phyloP scores from a whole-genome alignment of 2,329 filamentous ascomycete species.

The Annulohypoxylon truncatum region DNA sequence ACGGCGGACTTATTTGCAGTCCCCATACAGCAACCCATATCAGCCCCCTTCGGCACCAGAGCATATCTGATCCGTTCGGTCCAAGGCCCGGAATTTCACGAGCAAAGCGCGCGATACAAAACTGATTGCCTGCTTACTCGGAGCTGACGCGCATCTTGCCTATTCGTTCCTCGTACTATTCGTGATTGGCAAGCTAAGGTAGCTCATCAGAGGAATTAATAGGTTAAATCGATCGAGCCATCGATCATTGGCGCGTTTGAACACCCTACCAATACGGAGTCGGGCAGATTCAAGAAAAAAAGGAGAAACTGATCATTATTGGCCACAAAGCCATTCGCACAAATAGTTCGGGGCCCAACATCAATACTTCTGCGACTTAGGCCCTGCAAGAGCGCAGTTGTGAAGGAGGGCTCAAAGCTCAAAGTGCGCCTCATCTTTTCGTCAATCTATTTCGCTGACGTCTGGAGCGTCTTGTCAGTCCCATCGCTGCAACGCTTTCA shows the following conservation, averaged over 20 bases:
- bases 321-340: slow-evolving; percentile 29
- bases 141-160: slow-evolving; percentile 34
- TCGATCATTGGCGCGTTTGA: slow-evolving; percentile 40
- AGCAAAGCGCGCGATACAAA: slow-evolving; percentile 18
- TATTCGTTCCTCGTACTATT: slow-evolving; percentile 30
- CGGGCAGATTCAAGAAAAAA: slow-evolving; percentile 36
- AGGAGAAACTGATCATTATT: slow-evolving; percentile 25
- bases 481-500: slow-evolving; percentile 42
- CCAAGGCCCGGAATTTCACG: slow-evolving; percentile 29
- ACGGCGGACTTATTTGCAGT: slow-evolving; percentile 16
- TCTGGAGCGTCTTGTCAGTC: slow-evolving; percentile 41
- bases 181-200: slow-evolving; percentile 38
- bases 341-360: slow-evolving; percentile 39
- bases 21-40: slow-evolving; percentile 17
- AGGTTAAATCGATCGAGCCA: slow-evolving; percentile 38
- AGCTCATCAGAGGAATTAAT: slow-evolving; percentile 38
- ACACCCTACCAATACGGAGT: slow-evolving; percentile 37
- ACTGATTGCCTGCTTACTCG: slow-evolving; percentile 33
- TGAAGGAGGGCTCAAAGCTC: slow-evolving; percentile 27
- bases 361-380: slow-evolving; percentile 38
- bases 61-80: slow-evolving; percentile 30
- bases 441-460: slow-evolving; percentile 38
- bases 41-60: slow-evolving; percentile 24
- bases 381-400: slow-evolving; percentile 30
- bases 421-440: slow-evolving; percentile 38